Conservation (phyloP, 768 basidiomycete genomes). For the Dacryopinax spathularia region DNA sequence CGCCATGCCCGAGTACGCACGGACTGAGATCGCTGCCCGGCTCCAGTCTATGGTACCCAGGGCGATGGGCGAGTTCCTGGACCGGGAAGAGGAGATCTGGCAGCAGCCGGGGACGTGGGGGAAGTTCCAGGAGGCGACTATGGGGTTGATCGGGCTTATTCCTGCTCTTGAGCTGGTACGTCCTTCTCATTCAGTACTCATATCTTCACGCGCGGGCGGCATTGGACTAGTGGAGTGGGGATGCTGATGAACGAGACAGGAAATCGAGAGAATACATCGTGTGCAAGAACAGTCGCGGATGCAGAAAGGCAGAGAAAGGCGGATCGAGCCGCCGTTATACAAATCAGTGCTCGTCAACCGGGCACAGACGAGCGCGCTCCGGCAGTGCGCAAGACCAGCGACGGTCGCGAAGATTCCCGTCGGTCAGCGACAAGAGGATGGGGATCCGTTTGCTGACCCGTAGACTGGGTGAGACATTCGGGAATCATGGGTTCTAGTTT, state of each 20-base stretch:
- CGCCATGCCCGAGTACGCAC: neutral
- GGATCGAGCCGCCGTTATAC: neutral
- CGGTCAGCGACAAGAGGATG: neutral
- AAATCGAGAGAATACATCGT: neutral
- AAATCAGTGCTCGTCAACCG: neutral
- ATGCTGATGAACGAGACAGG: neutral
- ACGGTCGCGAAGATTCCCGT: neutral
- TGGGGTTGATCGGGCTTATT: neutral
- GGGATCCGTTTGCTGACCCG: constrained; percentile 2
- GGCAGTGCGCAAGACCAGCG: neutral
- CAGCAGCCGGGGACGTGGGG: neutral
- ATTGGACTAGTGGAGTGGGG: neutral
- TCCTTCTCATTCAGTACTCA: neutral
- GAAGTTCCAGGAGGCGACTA: neutral
- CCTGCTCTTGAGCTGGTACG: neutral
- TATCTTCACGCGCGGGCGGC: too few relatives aligned
- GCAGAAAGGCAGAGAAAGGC: neutral
- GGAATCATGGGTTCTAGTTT: too few relatives aligned
- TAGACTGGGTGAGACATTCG: neutral
- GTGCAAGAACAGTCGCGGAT: neutral
- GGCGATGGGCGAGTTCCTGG: neutral
- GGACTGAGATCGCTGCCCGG: neutral
- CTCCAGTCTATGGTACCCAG: neutral
- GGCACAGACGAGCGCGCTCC: neutral
- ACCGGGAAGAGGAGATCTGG: neutral